Evolutionary conservation across 1,139 yeast species (phyloP).

Genomic region (Nakaseomyces kungkrabaensis): DNA sequence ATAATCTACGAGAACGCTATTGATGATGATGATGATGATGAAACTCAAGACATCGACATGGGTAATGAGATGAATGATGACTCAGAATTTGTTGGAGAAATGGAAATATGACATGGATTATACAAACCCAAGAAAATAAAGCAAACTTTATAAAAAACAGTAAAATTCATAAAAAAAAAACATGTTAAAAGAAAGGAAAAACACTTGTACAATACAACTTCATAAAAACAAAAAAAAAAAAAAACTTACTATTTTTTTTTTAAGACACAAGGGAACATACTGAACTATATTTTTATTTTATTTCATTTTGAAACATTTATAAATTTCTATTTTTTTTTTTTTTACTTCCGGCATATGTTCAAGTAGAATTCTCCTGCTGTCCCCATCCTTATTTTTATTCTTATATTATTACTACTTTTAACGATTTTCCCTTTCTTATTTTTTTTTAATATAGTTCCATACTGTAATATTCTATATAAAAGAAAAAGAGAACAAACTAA

Average conservation of each 20-base stretch:
- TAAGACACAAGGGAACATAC: neutral
- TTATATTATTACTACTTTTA: neutral
- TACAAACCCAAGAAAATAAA: neutral
- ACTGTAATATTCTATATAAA: neutral
- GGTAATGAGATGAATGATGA: constrained; percentile 27
- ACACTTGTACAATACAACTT: neutral
- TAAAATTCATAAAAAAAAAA: neutral
- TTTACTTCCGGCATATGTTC: neutral
- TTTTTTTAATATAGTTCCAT: neutral
- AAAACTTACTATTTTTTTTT: neutral
- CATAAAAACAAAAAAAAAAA: neutral
- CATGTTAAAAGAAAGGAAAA: neutral
- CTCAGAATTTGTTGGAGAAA: constrained; percentile 58
- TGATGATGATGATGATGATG: constrained; percentile 26
- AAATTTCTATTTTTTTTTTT: neutral
- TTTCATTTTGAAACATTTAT: neutral
- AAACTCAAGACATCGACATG: constrained; percentile 22
- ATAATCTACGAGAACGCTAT: constrained; percentile 26
- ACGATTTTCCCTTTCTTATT: neutral
- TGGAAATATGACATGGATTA: constrained; percentile 42
- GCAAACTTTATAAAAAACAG: neutral
- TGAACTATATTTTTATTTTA: neutral
- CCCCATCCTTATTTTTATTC: neutral
- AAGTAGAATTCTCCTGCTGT: neutral
- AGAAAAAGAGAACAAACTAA: neutral